Evolutionary conservation across 768 basidiomycete species (phyloP), one percentile per base, ranked within the genome.

Genomic region (Serendipita vermifera): DNA sequence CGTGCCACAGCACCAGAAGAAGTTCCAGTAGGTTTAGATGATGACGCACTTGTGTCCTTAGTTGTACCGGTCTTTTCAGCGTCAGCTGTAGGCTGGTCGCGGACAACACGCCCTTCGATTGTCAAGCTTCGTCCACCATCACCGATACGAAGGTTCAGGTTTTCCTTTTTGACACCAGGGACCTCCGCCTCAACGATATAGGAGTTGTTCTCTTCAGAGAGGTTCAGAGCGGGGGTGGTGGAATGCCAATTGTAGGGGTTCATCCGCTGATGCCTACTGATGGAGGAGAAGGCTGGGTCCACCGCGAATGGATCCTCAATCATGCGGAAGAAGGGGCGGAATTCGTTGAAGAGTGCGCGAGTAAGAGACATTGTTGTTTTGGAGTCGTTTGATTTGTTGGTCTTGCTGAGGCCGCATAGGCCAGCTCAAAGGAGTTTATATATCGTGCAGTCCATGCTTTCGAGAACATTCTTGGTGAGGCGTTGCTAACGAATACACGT

Each of bases 101-200:
- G 68, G 43, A 67, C 62, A 35, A 77, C 67, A 62, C 75, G 81
- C 5, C 86, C 86, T 64, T 85, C 78, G 56, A 89, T 85, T 3
- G 80, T 85, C 57, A 87, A 64, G 59, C 78, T 85, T 56, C 77
- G 74, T 2, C 84, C 85, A 14, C 75, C 77, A 56, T 86, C 81
- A 6, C 83, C 83, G 57, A 88, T 72, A 5, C 78, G 75, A 53
- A 88, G 75, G 56, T 85, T 76, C 6, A 87, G 64, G 62, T 87
- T 80, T 61, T 87, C 85, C 71, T 82, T 86, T 66, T 78, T 81
- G 26, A 88, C 79, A 0, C 86, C 85, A 20, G 86, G 87, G 26
- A 89, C 63, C 63, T 89, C 87, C 1, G 85, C 84, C 62, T 87
- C 82, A 38, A 89, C 70, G 54, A 85, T 59, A 61, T 83, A 87